These are phyloP conservation scores for Syzygium aqueum DNA, from an alignment of 345 rosid genomes.

Conservation along the genomic window DNA sequence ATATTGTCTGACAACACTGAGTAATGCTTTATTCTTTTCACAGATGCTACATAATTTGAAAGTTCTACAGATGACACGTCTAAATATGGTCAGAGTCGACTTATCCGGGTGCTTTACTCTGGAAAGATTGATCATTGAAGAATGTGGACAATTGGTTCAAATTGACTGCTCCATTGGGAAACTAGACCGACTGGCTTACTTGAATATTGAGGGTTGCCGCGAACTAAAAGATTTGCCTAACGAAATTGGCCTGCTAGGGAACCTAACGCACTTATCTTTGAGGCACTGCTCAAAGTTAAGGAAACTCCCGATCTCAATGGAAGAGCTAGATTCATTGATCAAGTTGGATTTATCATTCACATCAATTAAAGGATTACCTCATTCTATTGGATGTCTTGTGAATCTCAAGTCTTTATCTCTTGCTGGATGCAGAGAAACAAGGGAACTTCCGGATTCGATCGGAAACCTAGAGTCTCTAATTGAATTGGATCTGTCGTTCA, in stretches of 20 bases:
- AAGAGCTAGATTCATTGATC: background rate
- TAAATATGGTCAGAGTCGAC: background rate
- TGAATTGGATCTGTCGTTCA: background rate
- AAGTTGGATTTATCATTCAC: background rate
- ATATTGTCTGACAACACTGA: background rate
- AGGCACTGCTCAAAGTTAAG: background rate
- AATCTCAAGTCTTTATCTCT: background rate
- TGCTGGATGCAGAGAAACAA: background rate
- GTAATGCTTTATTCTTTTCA: background rate
- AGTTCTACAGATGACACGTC: background rate
- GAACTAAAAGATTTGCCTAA: background rate
- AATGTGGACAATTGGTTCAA: background rate
- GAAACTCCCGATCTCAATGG: background rate
- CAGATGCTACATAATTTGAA: background rate
- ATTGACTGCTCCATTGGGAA: background rate
- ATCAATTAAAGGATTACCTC: background rate
- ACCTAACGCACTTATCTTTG: background rate
- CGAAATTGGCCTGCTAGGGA: background rate
- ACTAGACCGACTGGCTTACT: background rate
- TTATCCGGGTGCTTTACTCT: background rate
- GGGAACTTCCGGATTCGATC: background rate
- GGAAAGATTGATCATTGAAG: background rate
- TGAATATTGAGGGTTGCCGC: background rate
- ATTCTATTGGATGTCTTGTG: background rate
- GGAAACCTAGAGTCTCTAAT: background rate